Evolutionary conservation across 2,329 filamentous ascomycete species (phyloP), one percentile per base, ranked within the genome.

Genomic region (Huntiella abstrusa): DNA sequence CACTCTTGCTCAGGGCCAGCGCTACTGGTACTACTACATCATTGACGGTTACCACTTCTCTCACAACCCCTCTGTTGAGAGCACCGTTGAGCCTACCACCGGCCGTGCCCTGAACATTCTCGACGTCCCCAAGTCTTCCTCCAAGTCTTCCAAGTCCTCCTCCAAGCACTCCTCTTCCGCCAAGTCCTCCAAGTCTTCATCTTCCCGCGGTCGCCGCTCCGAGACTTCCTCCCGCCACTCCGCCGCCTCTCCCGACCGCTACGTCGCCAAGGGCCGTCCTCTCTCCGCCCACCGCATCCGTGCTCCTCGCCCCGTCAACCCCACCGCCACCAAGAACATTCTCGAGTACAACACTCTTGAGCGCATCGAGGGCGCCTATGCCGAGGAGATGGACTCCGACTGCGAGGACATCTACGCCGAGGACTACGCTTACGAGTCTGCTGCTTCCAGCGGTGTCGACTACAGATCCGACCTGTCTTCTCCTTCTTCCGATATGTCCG

Each of bases 1-100:
- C 52, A 88, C 84, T 51, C 75, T 96, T 57, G 79, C 88, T 70
- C 71, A 84, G 57, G 86, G 88, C 62, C 78, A 84, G 62, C 80
- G 88, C 61, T 96, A 96, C 77, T 98, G 91, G 91, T 98, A 96
- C 79, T 98, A 98, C 77, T 98, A 95, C 74, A 95, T 96, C 77
- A 91, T 96, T 64, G 91, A 98, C 64, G 91, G 91, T 56, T 95
- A 95, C 77, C 87, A 95, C 64, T 81, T 93, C 62, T 87, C 87
- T 52, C 88, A 96, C 73, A 91, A 96, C 68, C 87, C 88, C 55
- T 83, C 83, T 62, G 80, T 86, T 62, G 71, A 82, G 58, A 88
- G 81, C 60, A 92, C 83, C 60, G 80, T 83, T 55, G 91, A 98
- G 72, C 87, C 88, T 61, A 96, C 87, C 63, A 96, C 91, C 48